These are phyloP conservation scores for Penicillium vulpinum DNA, from an alignment of 2,329 filamentous ascomycete genomes.

Conservation along the genomic window DNA sequence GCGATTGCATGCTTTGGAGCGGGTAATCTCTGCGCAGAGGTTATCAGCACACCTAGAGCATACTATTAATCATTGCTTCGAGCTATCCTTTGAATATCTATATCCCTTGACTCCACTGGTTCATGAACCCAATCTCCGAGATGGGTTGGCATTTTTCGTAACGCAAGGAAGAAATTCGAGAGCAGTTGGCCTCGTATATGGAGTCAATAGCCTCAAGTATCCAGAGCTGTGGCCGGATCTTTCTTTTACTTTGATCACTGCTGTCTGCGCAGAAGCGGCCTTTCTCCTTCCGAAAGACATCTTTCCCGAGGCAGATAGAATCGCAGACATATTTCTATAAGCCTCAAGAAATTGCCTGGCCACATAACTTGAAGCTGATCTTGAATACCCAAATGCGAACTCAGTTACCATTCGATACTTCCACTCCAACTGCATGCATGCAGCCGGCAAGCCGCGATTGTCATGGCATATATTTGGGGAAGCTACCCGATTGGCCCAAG, in stretches of 20 bases:
- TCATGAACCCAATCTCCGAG: constrained; percentile 44
- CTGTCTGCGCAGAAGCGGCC: constrained; percentile 47
- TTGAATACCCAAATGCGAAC: constrained; percentile 46
- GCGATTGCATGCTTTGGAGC: constrained; percentile 19
- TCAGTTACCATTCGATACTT: constrained; percentile 49
- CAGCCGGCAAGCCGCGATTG: constrained; percentile 45
- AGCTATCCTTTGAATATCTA: constrained; percentile 48
- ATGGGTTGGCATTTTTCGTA: constrained; percentile 38
- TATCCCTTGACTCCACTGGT: constrained; percentile 47
- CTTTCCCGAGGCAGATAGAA: constrained; percentile 42
- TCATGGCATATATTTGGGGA: constrained; percentile 52
- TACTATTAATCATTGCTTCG: constrained; percentile 32
- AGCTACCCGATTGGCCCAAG: constrained; percentile 45
- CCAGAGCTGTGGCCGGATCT: constrained; percentile 39
- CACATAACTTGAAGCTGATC: constrained; percentile 44
- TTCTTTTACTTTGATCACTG: constrained; percentile 46
- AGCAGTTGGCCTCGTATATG: constrained; percentile 4
- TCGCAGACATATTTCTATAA: constrained; percentile 43
- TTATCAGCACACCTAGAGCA: constrained; percentile 11
- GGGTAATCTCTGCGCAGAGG: constrained; percentile 1
- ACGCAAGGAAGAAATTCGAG: constrained; percentile 1
- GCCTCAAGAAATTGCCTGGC: constrained; percentile 43
- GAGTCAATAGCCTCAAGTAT: constrained; percentile 14
- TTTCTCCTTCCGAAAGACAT: constrained; percentile 44
- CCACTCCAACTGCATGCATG: constrained; percentile 50